phyloP scores from a whole-genome alignment of 176 grass and related monocot genomes.

The Neostapfia colusana region DNA sequence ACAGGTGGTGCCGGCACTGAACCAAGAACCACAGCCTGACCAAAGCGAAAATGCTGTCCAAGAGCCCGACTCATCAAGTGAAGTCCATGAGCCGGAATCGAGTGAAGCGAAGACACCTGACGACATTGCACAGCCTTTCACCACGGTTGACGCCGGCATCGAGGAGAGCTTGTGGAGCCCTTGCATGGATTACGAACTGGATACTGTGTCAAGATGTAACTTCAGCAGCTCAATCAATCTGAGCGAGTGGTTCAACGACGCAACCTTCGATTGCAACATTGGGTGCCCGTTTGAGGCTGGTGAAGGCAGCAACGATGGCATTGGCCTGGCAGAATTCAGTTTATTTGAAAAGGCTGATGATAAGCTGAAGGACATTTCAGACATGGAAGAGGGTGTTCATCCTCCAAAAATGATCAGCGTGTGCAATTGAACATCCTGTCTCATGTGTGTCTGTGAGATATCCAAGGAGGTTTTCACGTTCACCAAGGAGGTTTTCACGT shows the following conservation, averaged over 20 bases:
- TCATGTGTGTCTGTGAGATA: neutral
- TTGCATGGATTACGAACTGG: slow-evolving; percentile 53
- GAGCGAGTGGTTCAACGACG: slow-evolving; percentile 36
- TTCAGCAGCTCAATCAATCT: slow-evolving; percentile 32
- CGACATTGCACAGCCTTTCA: neutral
- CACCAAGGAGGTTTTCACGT: slow-evolving; percentile 41
- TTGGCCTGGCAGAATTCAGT: slow-evolving; percentile 29
- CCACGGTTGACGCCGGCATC: neutral
- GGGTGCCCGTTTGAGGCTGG: slow-evolving; percentile 41
- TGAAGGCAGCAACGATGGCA: slow-evolving; percentile 29
- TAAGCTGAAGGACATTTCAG: slow-evolving; percentile 25
- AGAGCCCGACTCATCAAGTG: slow-evolving; percentile 12
- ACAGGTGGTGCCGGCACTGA: slow-evolving; percentile 40
- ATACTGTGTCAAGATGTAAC: neutral
- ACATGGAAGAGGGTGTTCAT: slow-evolving; percentile 28
- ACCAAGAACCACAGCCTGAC: slow-evolving; percentile 43
- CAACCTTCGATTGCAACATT: slow-evolving; percentile 40
- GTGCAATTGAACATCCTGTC: slow-evolving; percentile 39
- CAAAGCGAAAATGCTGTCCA: slow-evolving; percentile 19
- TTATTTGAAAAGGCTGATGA: slow-evolving; percentile 31
- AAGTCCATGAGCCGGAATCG: slow-evolving; percentile 14
- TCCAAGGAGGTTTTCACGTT: slow-evolving; percentile 40
- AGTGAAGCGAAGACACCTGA: neutral
- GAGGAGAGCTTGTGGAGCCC: slow-evolving; percentile 50
- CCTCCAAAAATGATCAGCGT: slow-evolving; percentile 48